These are phyloP conservation scores for Austropuccinia psidii DNA, from an alignment of 1,284 basidiomycete genomes.

Conservation along the genomic window DNA sequence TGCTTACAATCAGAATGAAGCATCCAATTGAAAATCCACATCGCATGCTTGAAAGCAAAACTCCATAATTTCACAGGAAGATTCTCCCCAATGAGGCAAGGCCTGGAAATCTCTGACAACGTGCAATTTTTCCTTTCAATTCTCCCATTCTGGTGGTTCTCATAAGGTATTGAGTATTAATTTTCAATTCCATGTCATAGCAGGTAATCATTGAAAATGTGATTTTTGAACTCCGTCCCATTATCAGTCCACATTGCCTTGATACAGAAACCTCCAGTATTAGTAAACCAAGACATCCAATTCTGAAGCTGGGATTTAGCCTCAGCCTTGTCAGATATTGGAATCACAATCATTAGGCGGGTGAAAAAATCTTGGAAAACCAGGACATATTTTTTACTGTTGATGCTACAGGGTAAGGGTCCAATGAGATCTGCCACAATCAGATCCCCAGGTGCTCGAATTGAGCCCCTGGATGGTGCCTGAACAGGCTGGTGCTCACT, in stretches of 20 bases:
- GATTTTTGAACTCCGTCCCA: not conserved
- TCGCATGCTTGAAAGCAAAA: not conserved
- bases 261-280: not conserved
- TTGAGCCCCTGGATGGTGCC: not conserved
- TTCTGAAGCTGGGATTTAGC: not conserved
- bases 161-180: not conserved
- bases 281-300: not conserved
- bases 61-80: not conserved
- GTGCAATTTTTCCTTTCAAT: not conserved
- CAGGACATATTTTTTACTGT: not conserved
- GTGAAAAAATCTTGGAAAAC: not conserved
- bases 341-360: not conserved
- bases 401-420: not conserved
- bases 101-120: not conserved
- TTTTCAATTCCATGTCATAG: not conserved
- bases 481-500: not conserved
- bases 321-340: not conserved
- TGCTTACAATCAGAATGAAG: not conserved
- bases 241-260: not conserved
- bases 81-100: not conserved
- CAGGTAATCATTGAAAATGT: not conserved
- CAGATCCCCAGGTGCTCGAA: no score
- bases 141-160: constrained; percentile 11
- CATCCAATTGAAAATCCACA: not conserved
- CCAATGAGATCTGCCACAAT: not conserved